Percentiles rank a stretch among this genome's conserved stretches.
Evolutionary conservation across 2,329 filamentous ascomycete species (phyloP).

Genomic region (Hypoxylon sp.): DNA sequence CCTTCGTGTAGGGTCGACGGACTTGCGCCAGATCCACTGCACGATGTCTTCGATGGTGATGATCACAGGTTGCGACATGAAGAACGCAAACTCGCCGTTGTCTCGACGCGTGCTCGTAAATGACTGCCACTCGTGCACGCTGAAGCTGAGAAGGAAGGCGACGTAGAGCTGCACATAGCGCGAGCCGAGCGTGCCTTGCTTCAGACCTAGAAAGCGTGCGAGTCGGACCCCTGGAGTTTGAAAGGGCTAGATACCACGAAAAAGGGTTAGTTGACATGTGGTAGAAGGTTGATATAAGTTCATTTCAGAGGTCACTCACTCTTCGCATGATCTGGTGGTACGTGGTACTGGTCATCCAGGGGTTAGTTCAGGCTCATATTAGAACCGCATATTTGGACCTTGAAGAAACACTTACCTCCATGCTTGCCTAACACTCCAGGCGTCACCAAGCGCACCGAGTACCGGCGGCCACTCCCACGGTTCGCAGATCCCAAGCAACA

Average conservation of each 20-base stretch:
- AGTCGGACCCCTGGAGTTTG: conserved; percentile 34
- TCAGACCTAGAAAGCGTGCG: conserved; percentile 27
- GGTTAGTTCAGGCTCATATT: conserved; percentile 4
- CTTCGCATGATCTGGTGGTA: conserved; percentile 40
- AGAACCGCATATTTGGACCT: neutral
- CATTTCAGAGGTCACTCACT: conserved; percentile 17
- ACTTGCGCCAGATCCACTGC: conserved; percentile 32
- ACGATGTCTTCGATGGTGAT: conserved; percentile 42
- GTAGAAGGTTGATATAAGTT: neutral
- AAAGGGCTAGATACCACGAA: conserved; percentile 11
- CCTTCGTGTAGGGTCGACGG: conserved; percentile 15
- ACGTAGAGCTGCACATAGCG: conserved; percentile 43
- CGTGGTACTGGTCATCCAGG: conserved; percentile 15
- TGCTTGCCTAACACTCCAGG: conserved; percentile 37
- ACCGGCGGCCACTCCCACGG: conserved; percentile 43
- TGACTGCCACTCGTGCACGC: conserved; percentile 32
- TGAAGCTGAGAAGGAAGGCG: conserved; percentile 41
- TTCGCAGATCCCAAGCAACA: conserved; percentile 34
- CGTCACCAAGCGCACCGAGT: conserved; percentile 20
- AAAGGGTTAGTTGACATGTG: conserved; percentile 2
- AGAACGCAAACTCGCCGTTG: conserved; percentile 38
- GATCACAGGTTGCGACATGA: conserved; percentile 42
- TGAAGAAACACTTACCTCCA: conserved; percentile 33
- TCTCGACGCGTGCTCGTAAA: conserved; percentile 28
- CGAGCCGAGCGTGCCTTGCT: conserved; percentile 39